phyloP scores from a whole-genome alignment of 768 basidiomycete species.

The Sporobolomyces pararoseus region DNA sequence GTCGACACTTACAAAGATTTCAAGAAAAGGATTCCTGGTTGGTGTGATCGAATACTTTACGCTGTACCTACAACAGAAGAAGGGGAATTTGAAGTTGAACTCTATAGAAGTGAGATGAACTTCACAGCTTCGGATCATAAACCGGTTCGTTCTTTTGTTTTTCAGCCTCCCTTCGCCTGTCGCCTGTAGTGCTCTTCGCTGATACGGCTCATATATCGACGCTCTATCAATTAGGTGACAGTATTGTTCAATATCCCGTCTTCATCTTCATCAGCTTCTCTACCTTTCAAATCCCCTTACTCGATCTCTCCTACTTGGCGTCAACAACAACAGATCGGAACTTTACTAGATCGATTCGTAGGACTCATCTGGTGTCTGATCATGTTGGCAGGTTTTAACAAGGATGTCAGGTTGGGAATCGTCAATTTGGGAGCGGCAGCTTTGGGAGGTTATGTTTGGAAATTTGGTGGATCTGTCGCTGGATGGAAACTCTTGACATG shows the following conservation, averaged over 20 bases:
- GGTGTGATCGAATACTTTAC: conserved; percentile 90
- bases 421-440: conserved; percentile 11
- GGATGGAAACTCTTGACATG: neutral
- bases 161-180: conserved; percentile 52
- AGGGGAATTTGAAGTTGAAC: conserved; percentile 56
- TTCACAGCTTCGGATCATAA: conserved; percentile 93
- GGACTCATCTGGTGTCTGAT: conserved; percentile 77
- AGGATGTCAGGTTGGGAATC: conserved; percentile 47
- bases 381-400: conserved; percentile 71
- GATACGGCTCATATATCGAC: conserved; percentile 47
- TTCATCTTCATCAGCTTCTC: conserved; percentile 5
- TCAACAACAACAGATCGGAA: conserved; percentile 64
- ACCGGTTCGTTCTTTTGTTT: conserved; percentile 70
- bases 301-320: conserved; percentile 46
- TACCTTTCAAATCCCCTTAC: conserved; percentile 39
- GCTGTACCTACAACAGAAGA: conserved; percentile 61
- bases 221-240: conserved; percentile 10
- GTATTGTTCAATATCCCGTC: conserved; percentile 30
- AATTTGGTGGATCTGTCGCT: neutral
- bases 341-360: conserved; percentile 65
- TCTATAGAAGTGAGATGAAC: conserved; percentile 72
- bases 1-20: conserved; percentile 50
- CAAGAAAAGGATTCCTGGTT: conserved; percentile 71
- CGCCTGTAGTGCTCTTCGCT: too few species aligned
- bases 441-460: neutral